phyloP scores from a whole-genome alignment of 2,329 filamentous ascomycete species.

The Hymenoscyphus salicellus region DNA sequence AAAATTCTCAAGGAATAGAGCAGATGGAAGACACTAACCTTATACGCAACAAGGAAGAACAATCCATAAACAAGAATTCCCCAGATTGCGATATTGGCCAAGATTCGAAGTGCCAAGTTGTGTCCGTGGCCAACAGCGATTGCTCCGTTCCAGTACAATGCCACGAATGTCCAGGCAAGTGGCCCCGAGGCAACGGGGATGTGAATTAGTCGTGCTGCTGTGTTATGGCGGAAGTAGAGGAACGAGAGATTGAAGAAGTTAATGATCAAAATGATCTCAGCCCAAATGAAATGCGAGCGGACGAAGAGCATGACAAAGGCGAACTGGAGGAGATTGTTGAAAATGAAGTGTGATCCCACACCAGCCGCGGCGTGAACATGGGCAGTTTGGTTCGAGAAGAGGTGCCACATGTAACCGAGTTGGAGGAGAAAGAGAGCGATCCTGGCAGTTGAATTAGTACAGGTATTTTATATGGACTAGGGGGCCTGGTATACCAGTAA shows the following conservation, averaged over 20 bases:
- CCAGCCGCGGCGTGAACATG: slow-evolving; percentile 68
- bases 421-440: slow-evolving; percentile 72
- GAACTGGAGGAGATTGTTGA: slow-evolving; percentile 80
- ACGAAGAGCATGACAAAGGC: slow-evolving; percentile 82
- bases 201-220: slow-evolving; percentile 72
- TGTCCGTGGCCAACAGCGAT: slow-evolving; percentile 67
- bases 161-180: slow-evolving; percentile 81
- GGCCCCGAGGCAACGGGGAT: slow-evolving; percentile 72
- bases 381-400: slow-evolving; percentile 66
- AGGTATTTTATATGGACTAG: neutral
- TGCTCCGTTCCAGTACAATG: slow-evolving; percentile 85
- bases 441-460: slow-evolving; percentile 43
- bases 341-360: slow-evolving; percentile 79
- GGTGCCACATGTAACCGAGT: slow-evolving; percentile 68
- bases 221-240: slow-evolving; percentile 77
- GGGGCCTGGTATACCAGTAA: slow-evolving; percentile 62
- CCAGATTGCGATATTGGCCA: slow-evolving; percentile 89
- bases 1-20: neutral
- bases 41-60: slow-evolving; percentile 72
- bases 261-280: slow-evolving; percentile 71
- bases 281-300: slow-evolving; percentile 69
- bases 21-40: slow-evolving; percentile 46
- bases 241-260: slow-evolving; percentile 79
- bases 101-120: slow-evolving; percentile 67
- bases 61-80: slow-evolving; percentile 71